Percentiles rank a stretch among this genome's conserved stretches.
phyloP scores from a whole-genome alignment of 306 rosid species.

The Heteromeles arbutifolia region DNA sequence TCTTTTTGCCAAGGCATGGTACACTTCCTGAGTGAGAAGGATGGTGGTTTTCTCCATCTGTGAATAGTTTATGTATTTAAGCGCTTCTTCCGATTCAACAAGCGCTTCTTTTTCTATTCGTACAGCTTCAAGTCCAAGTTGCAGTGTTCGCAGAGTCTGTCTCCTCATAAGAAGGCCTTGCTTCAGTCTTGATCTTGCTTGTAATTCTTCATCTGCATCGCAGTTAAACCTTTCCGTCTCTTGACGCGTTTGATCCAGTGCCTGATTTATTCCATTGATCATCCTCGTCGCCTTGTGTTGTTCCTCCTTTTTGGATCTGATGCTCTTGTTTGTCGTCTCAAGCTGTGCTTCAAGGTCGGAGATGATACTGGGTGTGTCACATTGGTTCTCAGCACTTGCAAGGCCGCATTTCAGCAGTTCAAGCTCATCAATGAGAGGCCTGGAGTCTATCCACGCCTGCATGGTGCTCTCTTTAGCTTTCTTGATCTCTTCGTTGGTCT shows the following conservation, averaged over 20 bases:
- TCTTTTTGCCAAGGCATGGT: constrained; percentile 25
- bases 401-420: constrained; percentile 38
- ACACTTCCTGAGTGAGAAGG: constrained; percentile 36
- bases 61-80: constrained; percentile 25
- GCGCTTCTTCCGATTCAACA: constrained; percentile 31
- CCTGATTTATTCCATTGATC: constrained; percentile 28
- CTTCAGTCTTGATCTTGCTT: constrained; percentile 10
- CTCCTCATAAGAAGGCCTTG: constrained; percentile 28
- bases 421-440: constrained; percentile 51
- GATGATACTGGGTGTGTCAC: constrained; percentile 9
- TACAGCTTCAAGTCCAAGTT: constrained; percentile 37
- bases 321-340: constrained; percentile 12
- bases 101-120: constrained; percentile 36
- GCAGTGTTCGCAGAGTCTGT: constrained; percentile 27
- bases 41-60: constrained; percentile 14
- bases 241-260: constrained; percentile 22
- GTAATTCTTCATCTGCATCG: constrained; percentile 20
- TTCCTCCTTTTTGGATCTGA: constrained; percentile 38
- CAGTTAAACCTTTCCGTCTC: constrained; percentile 25
- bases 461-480: constrained; percentile 39
- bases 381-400: constrained; percentile 19
- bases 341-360: constrained; percentile 33
- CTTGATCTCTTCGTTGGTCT: constrained; percentile 28
- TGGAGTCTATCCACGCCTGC: constrained; percentile 63
- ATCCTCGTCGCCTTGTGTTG: constrained; percentile 13